phyloP scores from a whole-genome alignment of 1,139 yeast genomes.

The Pichia sp. region DNA sequence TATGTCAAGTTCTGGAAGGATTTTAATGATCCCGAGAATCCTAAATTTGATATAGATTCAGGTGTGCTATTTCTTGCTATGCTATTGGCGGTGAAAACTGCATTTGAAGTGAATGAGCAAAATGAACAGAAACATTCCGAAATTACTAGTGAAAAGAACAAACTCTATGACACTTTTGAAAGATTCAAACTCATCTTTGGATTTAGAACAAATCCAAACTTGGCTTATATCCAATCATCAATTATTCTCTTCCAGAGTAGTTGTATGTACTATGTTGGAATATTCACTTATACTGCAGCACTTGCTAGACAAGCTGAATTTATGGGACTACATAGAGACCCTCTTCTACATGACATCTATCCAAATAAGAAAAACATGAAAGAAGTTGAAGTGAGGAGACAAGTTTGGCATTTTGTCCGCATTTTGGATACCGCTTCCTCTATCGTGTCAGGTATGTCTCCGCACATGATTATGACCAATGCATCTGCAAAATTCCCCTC shows the following conservation, averaged over 20 bases:
- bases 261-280: slow-evolving; percentile 12
- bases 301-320: slow-evolving; percentile 15
- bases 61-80: slow-evolving; percentile 13
- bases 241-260: slow-evolving; percentile 12
- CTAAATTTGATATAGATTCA: slow-evolving; percentile 12
- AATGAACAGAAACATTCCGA: slow-evolving; percentile 1
- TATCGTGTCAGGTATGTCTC: slow-evolving; percentile 15
- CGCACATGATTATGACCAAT: slow-evolving; percentile 17
- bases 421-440: slow-evolving; percentile 16
- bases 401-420: slow-evolving; percentile 14
- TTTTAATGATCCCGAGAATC: slow-evolving; percentile 3
- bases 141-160: slow-evolving; percentile 5
- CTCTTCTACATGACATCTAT: slow-evolving; percentile 13
- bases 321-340: slow-evolving; percentile 17
- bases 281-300: slow-evolving; percentile 13
- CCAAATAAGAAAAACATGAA: slow-evolving; percentile 7
- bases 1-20: slow-evolving; percentile 12
- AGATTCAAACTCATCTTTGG: slow-evolving; percentile 12
- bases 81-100: slow-evolving; percentile 12
- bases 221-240: slow-evolving; percentile 14
- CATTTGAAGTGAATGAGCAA: slow-evolving; percentile 9
- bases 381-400: slow-evolving; percentile 12
- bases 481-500: slow-evolving; percentile 15
- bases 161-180: slow-evolving; percentile 9
- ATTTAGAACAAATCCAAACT: slow-evolving; percentile 9